A percentile compares a stretch with the other conserved stretches of the same genome.
These are phyloP conservation scores for Taphrina wiesneri DNA, from an alignment of 1,139 yeast species.

Conservation along the genomic window DNA sequence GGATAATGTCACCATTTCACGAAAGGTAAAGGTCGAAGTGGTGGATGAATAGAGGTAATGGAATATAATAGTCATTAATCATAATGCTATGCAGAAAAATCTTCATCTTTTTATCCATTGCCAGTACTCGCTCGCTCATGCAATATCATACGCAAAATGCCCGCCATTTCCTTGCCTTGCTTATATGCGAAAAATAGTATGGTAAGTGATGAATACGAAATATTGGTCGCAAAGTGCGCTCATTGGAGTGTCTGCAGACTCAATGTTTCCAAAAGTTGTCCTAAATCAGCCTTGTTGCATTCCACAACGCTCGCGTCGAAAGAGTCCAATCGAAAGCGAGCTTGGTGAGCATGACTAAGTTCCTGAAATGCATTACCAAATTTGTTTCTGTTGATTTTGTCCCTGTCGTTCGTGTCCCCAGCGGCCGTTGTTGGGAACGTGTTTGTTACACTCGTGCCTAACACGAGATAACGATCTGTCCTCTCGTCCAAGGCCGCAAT, in stretches of 20 bases:
- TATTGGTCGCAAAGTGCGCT: background rate
- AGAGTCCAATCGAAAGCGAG: slow-evolving; percentile 86
- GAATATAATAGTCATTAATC: background rate
- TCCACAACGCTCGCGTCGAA: slow-evolving; percentile 94
- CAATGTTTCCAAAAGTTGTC: slow-evolving; percentile 81
- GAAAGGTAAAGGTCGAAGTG: background rate
- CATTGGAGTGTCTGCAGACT: slow-evolving; percentile 44
- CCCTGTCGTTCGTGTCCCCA: slow-evolving; percentile 46
- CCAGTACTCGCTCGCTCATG: background rate
- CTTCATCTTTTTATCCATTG: background rate
- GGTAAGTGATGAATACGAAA: background rate
- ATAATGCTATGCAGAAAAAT: background rate
- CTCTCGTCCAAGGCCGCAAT: slow-evolving; percentile 77
- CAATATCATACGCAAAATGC: background rate
- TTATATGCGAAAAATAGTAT: background rate
- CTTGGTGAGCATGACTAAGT: slow-evolving; percentile 77
- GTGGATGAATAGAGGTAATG: background rate
- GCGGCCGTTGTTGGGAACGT: slow-evolving; percentile 61
- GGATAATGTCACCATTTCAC: background rate
- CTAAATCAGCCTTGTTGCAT: slow-evolving; percentile 79
- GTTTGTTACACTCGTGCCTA: slow-evolving; percentile 73
- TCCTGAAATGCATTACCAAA: slow-evolving; percentile 90
- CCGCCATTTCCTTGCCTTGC: background rate
- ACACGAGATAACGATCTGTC: slow-evolving; percentile 79
- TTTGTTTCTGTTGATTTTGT: slow-evolving; percentile 57